Evolutionary conservation across 2,329 filamentous ascomycete genomes (phyloP).

Genomic region (Fusarium sp.): DNA sequence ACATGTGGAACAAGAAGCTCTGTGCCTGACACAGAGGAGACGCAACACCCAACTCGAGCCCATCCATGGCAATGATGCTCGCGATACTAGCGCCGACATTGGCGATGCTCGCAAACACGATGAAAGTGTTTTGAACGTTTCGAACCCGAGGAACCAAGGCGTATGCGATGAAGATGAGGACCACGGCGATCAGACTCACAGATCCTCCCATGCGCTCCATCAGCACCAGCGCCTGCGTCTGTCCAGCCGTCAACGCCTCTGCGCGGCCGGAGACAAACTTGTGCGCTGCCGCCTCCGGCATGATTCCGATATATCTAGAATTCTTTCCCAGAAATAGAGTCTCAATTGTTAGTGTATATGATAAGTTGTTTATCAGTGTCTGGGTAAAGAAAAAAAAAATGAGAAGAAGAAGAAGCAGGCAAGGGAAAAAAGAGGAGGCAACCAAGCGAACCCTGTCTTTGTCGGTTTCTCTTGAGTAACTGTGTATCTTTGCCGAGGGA

Average conservation of each 20-base stretch:
- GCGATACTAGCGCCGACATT: slow-evolving; percentile 72
- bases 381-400: neutral
- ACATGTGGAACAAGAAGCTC: slow-evolving; percentile 75
- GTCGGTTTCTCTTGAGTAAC: slow-evolving; percentile 1
- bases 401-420: neutral
- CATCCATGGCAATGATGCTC: slow-evolving; percentile 77
- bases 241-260: slow-evolving; percentile 49
- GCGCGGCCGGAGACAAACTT: slow-evolving; percentile 33
- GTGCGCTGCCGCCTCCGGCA: slow-evolving; percentile 17
- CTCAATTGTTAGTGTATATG: neutral
- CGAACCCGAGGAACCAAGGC: slow-evolving; percentile 63
- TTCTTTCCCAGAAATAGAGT: neutral
- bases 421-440: neutral
- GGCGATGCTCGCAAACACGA: slow-evolving; percentile 70
- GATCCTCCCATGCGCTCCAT: slow-evolving; percentile 67
- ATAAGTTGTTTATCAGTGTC: neutral
- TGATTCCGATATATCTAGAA: neutral
- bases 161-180: slow-evolving; percentile 66
- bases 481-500: neutral
- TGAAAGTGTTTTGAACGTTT: slow-evolving; percentile 72
- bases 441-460: neutral
- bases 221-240: slow-evolving; percentile 58
- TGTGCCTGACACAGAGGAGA: slow-evolving; percentile 72
- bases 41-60: slow-evolving; percentile 65
- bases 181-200: slow-evolving; percentile 64